These are phyloP conservation scores for Microdochium bolleyi DNA, from an alignment of 2,329 filamentous ascomycete genomes.

Conservation along the genomic window DNA sequence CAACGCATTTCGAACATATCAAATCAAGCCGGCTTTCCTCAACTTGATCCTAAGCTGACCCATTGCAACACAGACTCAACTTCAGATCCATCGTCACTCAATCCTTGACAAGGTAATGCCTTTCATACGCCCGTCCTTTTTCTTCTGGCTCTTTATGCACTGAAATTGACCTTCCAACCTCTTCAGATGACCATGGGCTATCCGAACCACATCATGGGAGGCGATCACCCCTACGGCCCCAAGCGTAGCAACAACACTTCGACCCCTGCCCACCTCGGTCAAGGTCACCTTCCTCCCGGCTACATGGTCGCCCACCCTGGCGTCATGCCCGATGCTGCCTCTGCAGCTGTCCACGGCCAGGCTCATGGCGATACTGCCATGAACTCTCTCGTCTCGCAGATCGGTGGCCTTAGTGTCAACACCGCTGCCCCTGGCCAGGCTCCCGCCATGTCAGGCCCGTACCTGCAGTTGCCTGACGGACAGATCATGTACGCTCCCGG, in stretches of 20 bases:
- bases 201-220: constrained; percentile 6
- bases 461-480: constrained; percentile 21
- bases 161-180: not conserved
- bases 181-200: constrained; percentile 1
- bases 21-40: too few relatives aligned
- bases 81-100: not conserved
- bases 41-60: too few relatives aligned
- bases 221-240: constrained; percentile 14
- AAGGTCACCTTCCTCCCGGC: constrained; percentile 5
- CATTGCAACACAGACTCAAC: not conserved
- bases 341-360: not conserved
- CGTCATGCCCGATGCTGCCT: not conserved
- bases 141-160: not conserved
- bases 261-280: constrained; percentile 10
- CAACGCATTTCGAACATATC: too few relatives aligned
- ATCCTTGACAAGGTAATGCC: not conserved
- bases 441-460: constrained; percentile 18
- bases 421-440: constrained; percentile 5
- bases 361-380: constrained; percentile 11
- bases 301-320: not conserved
- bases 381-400: constrained; percentile 16
- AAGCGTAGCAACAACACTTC: constrained; percentile 8
- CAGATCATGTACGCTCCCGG: constrained; percentile 17
- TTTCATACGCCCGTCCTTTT: not conserved
- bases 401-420: constrained; percentile 25